Evolutionary conservation across 2,329 filamentous ascomycete species (phyloP), one percentile per base, ranked within the genome.

Genomic region (Pseudogymnoascus sp.): DNA sequence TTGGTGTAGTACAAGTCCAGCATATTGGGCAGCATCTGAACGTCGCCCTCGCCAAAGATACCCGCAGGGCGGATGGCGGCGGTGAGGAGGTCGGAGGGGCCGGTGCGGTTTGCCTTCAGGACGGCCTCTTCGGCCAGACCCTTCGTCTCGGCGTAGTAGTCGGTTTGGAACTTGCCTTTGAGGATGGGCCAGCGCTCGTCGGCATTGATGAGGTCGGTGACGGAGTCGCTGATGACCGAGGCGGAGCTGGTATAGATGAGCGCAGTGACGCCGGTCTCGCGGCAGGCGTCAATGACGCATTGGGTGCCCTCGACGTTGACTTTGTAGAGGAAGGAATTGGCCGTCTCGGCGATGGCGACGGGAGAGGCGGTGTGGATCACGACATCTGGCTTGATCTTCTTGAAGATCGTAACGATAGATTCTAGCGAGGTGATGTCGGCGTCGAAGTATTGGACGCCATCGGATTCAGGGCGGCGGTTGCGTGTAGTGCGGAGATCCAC

Each of bases 191-290:
- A 92, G 57, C 83, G 80, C 80, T 98, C 93, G 75, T 93, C 89
- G 68, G 91, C 92, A 75, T 96, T 93, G 75, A 87, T 83, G 74
- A 96, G 83, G 74, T 96, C 90, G 66, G 79, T 84, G 66, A 82
- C 80, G 70, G 93, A 93, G 77, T 98, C 92, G 73, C 90, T 89
- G 68, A 96, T 81, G 67, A 96, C 89, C 66, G 92, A 96, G 62
- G 90, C 90, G 63, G 90, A 95, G 75, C 90, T 95, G 16, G 93
- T 98, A 77, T 93, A 96, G 57, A 98, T 90, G 68, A 98, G 86
- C 0, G 85, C 90, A 77, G 87, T 90, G 71, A 93, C 92, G 67
- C 84, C 87, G 39, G 83, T 83, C 69, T 84, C 80, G 72, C 84
- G 83, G 70, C 89, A 89, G 14, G 90, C 90, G 37, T 88, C 85